Base-by-base conservation (phyloP, 768 basidiomycete species). In the Xerocomellus chrysenteron region DNA sequence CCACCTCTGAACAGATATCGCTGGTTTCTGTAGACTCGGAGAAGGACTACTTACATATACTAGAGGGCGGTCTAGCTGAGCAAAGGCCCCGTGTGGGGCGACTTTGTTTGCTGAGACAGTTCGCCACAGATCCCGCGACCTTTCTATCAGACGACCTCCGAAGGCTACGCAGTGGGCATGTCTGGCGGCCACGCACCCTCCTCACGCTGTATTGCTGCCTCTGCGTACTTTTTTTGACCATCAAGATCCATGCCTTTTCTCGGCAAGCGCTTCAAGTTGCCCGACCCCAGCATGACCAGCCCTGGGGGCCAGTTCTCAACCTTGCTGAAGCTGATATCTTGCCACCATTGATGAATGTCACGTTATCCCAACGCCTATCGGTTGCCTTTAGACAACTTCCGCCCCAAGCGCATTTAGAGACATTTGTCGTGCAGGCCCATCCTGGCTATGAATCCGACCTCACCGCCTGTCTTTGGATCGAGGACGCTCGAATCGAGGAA, bases 391-490 rank as follows among this genome's bases (percentile, higher is more conserved):
- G 72, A 26, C 65, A 64, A n/a, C 65, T 70, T 43, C 54, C 59
- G 1, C 65, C 61, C 5, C 63, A 56, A 32, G 59, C 60, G 6
- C 67, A 65, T 16, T 63, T 80, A 41, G 72, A 78, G 21, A 73
- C 76, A 10, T 78, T 74, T 49, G 58, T 76, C 14, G 55, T 77
- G 19, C 68, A 60, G 58, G 65, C 62, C 7, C 57, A 53, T 33
- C 52, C 46, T 14, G 17, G 45, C 14, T 2, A 40, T 12, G 6
- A 33, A 13, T 62, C 57, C 2, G 55, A 57, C 14, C 64, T 79
- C 19, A 76, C 81, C 0, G 83, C 82, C 37, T 84, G 83, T 64
- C 64, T 82, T 17, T 83, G 83, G 83, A 66, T 73, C 14, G 59
- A 69, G 13, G 78, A 79, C 46, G 51, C 47, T 14, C 67, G 68